Evolutionary conservation across 306 rosid species (phyloP).

Genomic region (Canavalia ensiformis): DNA sequence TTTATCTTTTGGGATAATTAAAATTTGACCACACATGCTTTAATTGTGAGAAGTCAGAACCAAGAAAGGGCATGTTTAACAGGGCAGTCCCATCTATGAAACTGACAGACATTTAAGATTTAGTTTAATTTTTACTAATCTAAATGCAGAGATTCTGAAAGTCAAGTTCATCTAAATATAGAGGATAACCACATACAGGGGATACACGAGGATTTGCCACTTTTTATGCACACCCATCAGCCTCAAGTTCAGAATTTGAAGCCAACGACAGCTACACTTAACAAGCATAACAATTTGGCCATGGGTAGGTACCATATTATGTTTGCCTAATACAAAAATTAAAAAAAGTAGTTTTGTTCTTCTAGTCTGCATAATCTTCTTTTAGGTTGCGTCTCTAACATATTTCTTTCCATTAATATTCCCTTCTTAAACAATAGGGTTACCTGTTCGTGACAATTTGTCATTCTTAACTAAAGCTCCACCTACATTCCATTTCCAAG

Average conservation of each 20-base stretch:
- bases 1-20: too few relatives aligned
- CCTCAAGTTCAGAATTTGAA: slow-evolving; percentile 42
- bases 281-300: slow-evolving; percentile 46
- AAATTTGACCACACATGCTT: background rate
- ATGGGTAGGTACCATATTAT: slow-evolving; percentile 60
- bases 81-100: background rate
- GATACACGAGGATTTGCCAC: slow-evolving; percentile 63
- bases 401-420: slow-evolving; percentile 7
- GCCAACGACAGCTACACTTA: slow-evolving; percentile 34
- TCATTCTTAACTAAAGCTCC: slow-evolving; percentile 60
- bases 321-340: background rate
- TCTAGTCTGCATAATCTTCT: background rate
- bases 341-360: background rate
- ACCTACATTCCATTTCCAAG: slow-evolving; percentile 77
- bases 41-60: background rate
- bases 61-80: background rate
- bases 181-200: slow-evolving; percentile 43
- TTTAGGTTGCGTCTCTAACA: slow-evolving; percentile 12
- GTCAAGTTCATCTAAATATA: slow-evolving; percentile 28
- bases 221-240: slow-evolving; percentile 56
- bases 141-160: slow-evolving; percentile 54
- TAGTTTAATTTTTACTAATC: background rate
- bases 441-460: slow-evolving; percentile 58
- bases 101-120: background rate
- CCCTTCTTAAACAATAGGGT: slow-evolving; percentile 35